Percentiles rank a stretch among this genome's conserved stretches.
Evolutionary conservation across 2,329 filamentous ascomycete genomes (phyloP).

Genomic region (Bipolaris sorokiniana): DNA sequence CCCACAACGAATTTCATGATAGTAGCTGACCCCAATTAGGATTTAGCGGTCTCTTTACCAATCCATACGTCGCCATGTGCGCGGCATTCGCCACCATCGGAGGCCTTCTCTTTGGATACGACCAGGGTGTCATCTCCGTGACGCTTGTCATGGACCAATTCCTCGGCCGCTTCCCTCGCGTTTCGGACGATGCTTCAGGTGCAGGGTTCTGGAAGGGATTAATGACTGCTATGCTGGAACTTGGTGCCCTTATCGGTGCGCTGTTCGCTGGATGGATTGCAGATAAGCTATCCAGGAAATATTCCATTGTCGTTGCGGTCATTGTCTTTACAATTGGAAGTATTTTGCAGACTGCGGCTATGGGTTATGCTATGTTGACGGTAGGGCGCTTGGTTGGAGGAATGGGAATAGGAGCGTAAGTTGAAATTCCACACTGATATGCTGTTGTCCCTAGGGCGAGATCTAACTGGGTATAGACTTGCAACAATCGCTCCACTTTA

Average conservation of each 20-base stretch:
- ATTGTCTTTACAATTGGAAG: constrained; percentile 60
- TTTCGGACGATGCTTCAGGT: constrained; percentile 51
- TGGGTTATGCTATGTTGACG: constrained; percentile 59
- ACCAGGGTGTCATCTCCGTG: constrained; percentile 53
- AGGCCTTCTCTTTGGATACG: constrained; percentile 59
- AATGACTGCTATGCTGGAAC: constrained; percentile 62
- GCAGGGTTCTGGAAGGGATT: constrained; percentile 54
- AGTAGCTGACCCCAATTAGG: constrained; percentile 37
- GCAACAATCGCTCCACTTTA: constrained; percentile 58
- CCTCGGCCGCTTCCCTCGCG: constrained; percentile 53
- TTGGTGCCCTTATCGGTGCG: constrained; percentile 56
- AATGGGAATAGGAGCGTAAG: constrained; percentile 58
- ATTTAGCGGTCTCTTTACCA: constrained; percentile 56
- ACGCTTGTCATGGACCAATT: constrained; percentile 62
- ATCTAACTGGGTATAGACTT: constrained; percentile 25
- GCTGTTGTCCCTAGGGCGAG: background rate
- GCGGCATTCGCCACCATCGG: constrained; percentile 59
- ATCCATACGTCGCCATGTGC: constrained; percentile 59
- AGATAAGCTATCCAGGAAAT: constrained; percentile 60
- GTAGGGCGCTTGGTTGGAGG: constrained; percentile 59
- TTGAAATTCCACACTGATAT: background rate
- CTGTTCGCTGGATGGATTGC: constrained; percentile 55
- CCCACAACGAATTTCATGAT: background rate
- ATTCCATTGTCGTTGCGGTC: constrained; percentile 60
- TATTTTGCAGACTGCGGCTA: constrained; percentile 58